phyloP scores from a whole-genome alignment of 2,329 filamentous ascomycete species.

The Fonsecaea erecta region DNA sequence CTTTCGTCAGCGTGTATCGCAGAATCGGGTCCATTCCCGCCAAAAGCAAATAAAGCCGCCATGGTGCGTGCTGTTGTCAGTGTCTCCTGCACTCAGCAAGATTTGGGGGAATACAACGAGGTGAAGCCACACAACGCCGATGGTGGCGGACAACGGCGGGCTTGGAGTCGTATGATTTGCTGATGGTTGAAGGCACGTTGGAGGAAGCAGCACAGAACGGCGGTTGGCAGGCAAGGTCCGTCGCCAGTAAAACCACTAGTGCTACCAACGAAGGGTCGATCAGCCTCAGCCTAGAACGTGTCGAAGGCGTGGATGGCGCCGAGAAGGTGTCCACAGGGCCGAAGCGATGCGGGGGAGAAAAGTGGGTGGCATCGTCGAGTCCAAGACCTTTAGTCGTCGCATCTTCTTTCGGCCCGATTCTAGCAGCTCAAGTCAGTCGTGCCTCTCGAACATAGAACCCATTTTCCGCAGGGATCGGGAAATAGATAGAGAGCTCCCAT shows the following conservation, averaged over 20 bases:
- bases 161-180: conserved; percentile 2
- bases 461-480: background rate
- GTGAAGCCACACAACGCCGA: background rate
- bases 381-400: background rate
- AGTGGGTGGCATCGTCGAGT: background rate
- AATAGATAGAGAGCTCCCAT: background rate
- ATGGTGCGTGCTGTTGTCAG: background rate
- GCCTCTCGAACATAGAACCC: background rate
- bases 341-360: background rate
- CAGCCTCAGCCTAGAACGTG: background rate
- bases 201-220: background rate
- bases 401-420: background rate
- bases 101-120: background rate
- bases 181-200: background rate
- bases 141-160: conserved; percentile 7
- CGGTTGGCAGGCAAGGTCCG: background rate
- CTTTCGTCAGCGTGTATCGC: background rate
- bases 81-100: background rate
- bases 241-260: background rate
- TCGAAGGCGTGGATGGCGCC: background rate
- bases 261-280: background rate
- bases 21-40: background rate
- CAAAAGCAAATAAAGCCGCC: background rate
- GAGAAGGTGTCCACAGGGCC: background rate
- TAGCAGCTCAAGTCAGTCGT: background rate